Evolutionary conservation across 768 basidiomycete species (phyloP), one percentile per base, ranked within the genome.

Genomic region (Collybia sordida): DNA sequence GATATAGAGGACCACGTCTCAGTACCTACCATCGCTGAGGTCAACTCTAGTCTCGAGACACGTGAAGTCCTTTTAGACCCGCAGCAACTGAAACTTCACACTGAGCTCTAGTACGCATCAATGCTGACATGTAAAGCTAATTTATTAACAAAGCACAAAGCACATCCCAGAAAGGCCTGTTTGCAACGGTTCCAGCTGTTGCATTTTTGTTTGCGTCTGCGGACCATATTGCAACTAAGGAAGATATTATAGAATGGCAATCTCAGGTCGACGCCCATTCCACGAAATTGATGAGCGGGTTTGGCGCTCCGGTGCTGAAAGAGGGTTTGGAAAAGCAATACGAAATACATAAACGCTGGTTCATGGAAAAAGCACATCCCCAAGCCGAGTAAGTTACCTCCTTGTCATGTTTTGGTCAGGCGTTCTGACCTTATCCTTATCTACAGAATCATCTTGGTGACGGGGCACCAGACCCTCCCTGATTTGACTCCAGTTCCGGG

Each of bases 261-360:
- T 67, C 6, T 74, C 72, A 38, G 64, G 72, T 47, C 72, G 72
- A 36, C 65, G 67, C 35, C 54, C 52, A 15, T 54, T 46, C 2
- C 48, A 65, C 18, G 9, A 27, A 22, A 11, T 12, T 31, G 7
- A 22, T 6, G 37, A 41, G 44, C 27, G 49, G 43, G 4, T 49
- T n/a, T n/a, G n/a, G n/a, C n/a, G n/a, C n/a, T n/a, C n/a, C n/a
- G n/a, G n/a, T n/a, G n/a, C n/a, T n/a, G n/a, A n/a, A n/a, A n/a
- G n/a, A n/a, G n/a, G n/a, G n/a, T n/a, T n/a, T 47, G 7, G 23
- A 55, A 39, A 42, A 28, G 40, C 47, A 49, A 44, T 42, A 31
- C 28, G 46, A 53, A n/a, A 23, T 51, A 11, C 58, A 58, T 37
- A 41, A 42, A 19, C 50, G 48, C 17, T 57, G 51, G 52, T 39